Evolutionary conservation across 306 rosid species (phyloP), one percentile per base, ranked within the genome.

Genomic region (Vigna nakashimae): DNA sequence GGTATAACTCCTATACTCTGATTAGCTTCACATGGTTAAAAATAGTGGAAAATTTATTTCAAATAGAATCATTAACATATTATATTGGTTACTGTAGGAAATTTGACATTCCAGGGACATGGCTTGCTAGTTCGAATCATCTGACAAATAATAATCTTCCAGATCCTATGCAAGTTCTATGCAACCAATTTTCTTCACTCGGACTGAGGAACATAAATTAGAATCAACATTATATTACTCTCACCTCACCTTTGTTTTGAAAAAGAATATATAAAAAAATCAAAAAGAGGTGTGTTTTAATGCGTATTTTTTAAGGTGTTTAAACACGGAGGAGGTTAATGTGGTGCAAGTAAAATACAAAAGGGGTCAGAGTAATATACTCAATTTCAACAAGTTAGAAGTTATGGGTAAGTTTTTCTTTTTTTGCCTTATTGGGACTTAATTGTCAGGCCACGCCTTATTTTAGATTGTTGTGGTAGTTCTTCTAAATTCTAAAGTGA

Each of bases 1-100:
- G 89, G 91, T 85, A 87, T 66, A 65, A 24, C 28, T 64, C 79
- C 70, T 52, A 72, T 15, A 52, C 34, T 24, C 49, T 82, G 62
- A 36, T 51, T 68, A 22, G 65, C 84, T 57, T 81, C 50, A 50
- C 40, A 38, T 20, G 55, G 71, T 40, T 13, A 75, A 69, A 50
- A 59, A 28, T 60, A 17, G 53, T 40, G 52, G 67, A 28, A 50
- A 51, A 0, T 32, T 65, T 38, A 56, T 60, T 76, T 70, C 40
- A 51, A 71, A 50, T 63, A 43, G 5, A 24, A 20, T 53, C 68
- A 50, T 52, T 64, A 30, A 82, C 26, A 22, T 4, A 45, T 65
- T 48, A 22, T 4, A 45, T 65, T 48, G 0, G 7, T 71, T 76
- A 13, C 62, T 48, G 75, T 82, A 82, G 85, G 82, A 78, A 42